Base-by-base conservation (phyloP, 257 asterid genomes). In the Anisodus tanguticus region DNA sequence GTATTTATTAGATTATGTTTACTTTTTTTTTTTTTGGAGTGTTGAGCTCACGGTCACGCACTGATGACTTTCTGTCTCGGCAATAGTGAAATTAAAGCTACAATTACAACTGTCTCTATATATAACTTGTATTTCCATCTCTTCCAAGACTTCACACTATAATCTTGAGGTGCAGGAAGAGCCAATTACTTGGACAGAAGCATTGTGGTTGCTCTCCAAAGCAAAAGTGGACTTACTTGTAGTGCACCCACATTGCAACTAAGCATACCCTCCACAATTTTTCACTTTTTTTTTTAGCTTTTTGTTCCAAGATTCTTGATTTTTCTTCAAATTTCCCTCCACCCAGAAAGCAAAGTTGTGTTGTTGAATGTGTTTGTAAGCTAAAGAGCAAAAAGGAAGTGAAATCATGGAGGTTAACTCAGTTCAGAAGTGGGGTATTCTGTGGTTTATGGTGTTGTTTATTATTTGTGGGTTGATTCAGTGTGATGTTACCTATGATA, bases 401-500 rank as follows among this genome's bases (percentile, higher is more conserved):
- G 64, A 66, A 66, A 35, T 64, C 59, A 82, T 82, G 84, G 84
- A 51, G 15, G 45, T 13, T 77, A 77, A 49, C 81, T 49, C 43
- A 74, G 19, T 74, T 26, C 26, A 67, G 19, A 5, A 31, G 35
- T 31, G 35, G 35, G 35, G 35, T 31, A 31, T 31, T 31, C 35
- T 84, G 16, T 39, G 68, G 41, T 68, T 22, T 67, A 45, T 80
- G 7, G 51, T 80, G 35, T 31, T 31, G 70, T 12, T 80, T 31
- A 60, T 85, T 16, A 49, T 35, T 19, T 84, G 39, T 66, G 87
- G 6, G 60, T 41, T 80, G 37, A 54, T 85, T 80, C 82, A 68
- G 16, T 67, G 87, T 17, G 55, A 77, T 47, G 87, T 85, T 80
- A 85, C 64, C 17, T 85, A 85, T 68, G 87, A 85, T 57, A 68